Evolutionary conservation across 1,284 basidiomycete genomes (phyloP).

Genomic region (Sanghuangporus baumii): DNA sequence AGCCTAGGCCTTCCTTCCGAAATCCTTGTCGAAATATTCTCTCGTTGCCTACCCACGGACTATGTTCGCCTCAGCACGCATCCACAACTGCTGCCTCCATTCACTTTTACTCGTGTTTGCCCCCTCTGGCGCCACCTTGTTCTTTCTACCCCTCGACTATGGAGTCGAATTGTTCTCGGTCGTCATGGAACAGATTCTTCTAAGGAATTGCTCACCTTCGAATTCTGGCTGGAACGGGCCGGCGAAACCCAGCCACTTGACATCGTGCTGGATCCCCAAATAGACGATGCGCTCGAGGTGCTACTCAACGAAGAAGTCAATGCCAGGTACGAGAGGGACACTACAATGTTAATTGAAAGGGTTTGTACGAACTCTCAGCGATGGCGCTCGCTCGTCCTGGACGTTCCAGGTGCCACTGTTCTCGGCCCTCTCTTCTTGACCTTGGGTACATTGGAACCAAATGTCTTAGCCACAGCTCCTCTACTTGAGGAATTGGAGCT

Average conservation of each 20-base stretch:
- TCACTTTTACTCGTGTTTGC: not conserved
- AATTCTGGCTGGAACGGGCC: not conserved
- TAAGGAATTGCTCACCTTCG: not conserved
- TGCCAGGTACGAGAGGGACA: not conserved
- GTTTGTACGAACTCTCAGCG: not conserved
- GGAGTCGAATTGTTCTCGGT: conserved; percentile 5
- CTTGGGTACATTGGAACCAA: not conserved
- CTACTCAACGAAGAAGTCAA: not conserved
- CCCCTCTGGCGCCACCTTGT: not conserved
- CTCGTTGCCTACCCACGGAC: not conserved
- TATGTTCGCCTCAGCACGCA: not conserved
- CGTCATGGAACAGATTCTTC: not conserved
- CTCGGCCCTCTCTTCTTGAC: not conserved
- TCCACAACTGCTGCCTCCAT: not conserved
- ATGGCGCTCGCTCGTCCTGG: not conserved
- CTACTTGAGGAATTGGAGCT: not conserved
- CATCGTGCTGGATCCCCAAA: not conserved
- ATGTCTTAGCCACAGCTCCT: not conserved
- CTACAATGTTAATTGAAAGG: not conserved
- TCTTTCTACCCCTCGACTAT: not conserved
- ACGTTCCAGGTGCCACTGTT: not conserved
- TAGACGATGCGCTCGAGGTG: not conserved
- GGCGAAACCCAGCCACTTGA: not conserved
- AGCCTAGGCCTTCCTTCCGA: not conserved
- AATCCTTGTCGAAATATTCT: not conserved